phyloP scores from a whole-genome alignment of 1,284 basidiomycete species.

The Melampsora larici-populina region DNA sequence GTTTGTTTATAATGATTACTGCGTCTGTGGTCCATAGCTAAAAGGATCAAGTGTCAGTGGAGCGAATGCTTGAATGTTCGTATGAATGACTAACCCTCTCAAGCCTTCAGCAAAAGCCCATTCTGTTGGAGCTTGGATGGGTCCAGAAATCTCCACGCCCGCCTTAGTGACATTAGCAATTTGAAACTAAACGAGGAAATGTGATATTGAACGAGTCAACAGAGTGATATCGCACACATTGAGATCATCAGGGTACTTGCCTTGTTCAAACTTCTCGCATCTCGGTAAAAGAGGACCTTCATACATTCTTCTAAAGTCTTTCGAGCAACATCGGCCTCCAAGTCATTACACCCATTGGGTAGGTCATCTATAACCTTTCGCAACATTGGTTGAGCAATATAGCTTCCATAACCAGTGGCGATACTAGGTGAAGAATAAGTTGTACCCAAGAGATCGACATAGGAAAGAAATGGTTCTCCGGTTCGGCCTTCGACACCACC shows the following conservation, averaged over 20 bases:
- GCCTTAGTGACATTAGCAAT: constrained; percentile 78
- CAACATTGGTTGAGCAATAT: constrained; percentile 88
- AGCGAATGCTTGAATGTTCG: neutral
- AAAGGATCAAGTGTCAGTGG: neutral
- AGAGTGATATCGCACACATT: neutral
- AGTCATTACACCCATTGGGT: constrained; percentile 60
- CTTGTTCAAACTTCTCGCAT: constrained; percentile 94
- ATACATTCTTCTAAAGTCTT: constrained; percentile 80
- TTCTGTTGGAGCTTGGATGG: constrained; percentile 69
- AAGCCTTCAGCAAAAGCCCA: constrained; percentile 93
- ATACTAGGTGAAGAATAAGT: constrained; percentile 92
- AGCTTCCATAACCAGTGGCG: constrained; percentile 92
- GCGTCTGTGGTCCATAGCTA: constrained; percentile 38
- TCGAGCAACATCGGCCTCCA: constrained; percentile 76
- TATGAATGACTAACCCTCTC: constrained; percentile 59
- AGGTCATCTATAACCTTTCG: constrained; percentile 74
- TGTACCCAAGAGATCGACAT: constrained; percentile 93
- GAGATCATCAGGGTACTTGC: constrained; percentile 57
- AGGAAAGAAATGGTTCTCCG: constrained; percentile 72
- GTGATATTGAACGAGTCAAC: neutral
- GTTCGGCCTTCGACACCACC: constrained; percentile 83
- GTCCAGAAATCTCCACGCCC: constrained; percentile 77
- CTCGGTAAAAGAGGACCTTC: constrained; percentile 93
- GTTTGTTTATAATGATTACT: neutral
- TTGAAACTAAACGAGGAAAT: constrained; percentile 69